Evolutionary conservation across 495 filamentous ascomycete species (phyloP).

Genomic region (Amphirosellinia nigrospora): DNA sequence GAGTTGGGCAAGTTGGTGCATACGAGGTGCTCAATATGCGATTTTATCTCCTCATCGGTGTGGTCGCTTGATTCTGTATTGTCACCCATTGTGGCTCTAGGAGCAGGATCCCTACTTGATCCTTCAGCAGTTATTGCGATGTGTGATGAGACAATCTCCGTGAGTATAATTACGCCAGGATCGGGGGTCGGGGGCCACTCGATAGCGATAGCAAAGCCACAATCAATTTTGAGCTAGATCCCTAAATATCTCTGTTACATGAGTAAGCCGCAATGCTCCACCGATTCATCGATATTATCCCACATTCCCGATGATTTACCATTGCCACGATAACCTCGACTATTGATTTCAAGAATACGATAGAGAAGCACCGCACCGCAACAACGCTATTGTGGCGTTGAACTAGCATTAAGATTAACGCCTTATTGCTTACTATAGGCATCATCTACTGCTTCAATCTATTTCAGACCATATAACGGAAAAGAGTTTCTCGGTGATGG

Average conservation of each 20-base stretch:
- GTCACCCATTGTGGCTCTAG: constrained; percentile 22
- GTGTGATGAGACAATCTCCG: background rate
- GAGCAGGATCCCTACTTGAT: background rate
- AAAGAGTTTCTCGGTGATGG: background rate
- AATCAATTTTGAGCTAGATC: background rate
- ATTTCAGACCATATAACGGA: background rate
- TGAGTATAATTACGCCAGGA: background rate
- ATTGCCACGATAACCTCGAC: background rate
- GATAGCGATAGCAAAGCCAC: constrained; percentile 3
- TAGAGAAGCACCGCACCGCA: too few relatives aligned
- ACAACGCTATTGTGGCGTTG: background rate
- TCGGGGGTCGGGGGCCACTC: background rate
- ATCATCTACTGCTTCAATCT: background rate
- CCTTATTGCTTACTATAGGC: too few relatives aligned
- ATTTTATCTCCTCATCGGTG: constrained; percentile 31
- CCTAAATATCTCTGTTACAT: background rate
- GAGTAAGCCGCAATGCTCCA: background rate
- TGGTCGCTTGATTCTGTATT: constrained; percentile 12
- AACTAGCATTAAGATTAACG: too few relatives aligned
- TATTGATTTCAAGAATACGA: background rate
- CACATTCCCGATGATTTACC: background rate
- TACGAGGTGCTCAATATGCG: constrained; percentile 36
- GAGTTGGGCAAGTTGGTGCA: constrained; percentile 44
- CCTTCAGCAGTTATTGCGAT: background rate
- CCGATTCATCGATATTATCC: background rate